Evolutionary conservation across 495 filamentous ascomycete species (phyloP).

Genomic region (Pseudoneurospora amorphoporcata): DNA sequence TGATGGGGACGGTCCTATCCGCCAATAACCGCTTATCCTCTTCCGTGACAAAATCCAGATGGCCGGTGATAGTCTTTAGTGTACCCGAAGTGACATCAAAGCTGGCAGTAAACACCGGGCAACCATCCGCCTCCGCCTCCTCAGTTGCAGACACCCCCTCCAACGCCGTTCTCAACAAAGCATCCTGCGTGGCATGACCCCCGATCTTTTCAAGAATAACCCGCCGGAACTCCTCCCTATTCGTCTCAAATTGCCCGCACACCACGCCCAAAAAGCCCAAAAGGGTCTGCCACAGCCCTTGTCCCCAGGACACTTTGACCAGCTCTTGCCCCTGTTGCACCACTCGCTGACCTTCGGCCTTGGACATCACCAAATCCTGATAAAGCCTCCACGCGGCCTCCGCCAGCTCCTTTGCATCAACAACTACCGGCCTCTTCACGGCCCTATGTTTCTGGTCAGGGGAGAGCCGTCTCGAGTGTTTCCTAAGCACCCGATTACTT

Average conservation of each 20-base stretch:
- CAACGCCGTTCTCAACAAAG: not conserved
- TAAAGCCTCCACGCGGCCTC: not conserved
- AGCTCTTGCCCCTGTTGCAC: not conserved
- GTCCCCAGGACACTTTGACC: not conserved
- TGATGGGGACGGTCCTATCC: slow-evolving; percentile 17
- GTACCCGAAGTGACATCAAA: not conserved
- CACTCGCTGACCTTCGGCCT: not conserved
- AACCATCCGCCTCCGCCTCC: not conserved
- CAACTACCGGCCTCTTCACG: not conserved
- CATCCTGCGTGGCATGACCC: not conserved
- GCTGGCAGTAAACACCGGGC: slow-evolving; percentile 1
- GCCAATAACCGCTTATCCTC: slow-evolving; percentile 17
- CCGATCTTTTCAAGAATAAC: not conserved
- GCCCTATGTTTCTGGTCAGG: not conserved
- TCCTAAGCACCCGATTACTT: not conserved
- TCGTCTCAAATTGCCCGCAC: not conserved
- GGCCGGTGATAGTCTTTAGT: slow-evolving; percentile 17
- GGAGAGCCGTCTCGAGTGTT: not conserved
- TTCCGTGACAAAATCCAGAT: slow-evolving; percentile 17
- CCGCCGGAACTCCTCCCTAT: not conserved
- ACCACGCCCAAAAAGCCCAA: not conserved
- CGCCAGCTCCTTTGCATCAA: not conserved
- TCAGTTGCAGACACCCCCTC: not conserved
- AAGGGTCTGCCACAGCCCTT: not conserved
- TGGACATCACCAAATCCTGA: not conserved